phyloP scores from a whole-genome alignment of 768 basidiomycete species.

The Asterophora parasitica region DNA sequence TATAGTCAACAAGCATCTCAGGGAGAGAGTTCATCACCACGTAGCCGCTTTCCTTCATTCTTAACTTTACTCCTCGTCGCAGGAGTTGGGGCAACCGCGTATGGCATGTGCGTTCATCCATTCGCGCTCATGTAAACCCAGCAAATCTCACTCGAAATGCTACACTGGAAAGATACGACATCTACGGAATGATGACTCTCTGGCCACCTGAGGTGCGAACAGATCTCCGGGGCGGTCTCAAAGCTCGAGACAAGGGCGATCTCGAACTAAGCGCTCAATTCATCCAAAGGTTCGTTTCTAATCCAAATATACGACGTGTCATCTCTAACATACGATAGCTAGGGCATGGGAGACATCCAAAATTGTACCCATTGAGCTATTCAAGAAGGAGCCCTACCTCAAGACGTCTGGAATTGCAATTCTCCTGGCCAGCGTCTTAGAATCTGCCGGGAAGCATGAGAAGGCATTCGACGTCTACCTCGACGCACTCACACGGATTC shows the following conservation, averaged over 20 bases:
- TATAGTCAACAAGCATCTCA: slow-evolving; percentile 1
- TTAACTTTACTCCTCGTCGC: slow-evolving; percentile 25
- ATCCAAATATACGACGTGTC: not conserved
- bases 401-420: slow-evolving; percentile 68
- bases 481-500: slow-evolving; percentile 31
- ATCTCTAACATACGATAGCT: slow-evolving; percentile 14
- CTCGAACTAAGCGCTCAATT: slow-evolving; percentile 44
- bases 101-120: slow-evolving; percentile 28
- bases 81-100: slow-evolving; percentile 27
- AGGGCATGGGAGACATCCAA: slow-evolving; percentile 58
- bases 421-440: slow-evolving; percentile 52
- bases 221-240: slow-evolving; percentile 63
- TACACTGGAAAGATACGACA: slow-evolving; percentile 40
- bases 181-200: slow-evolving; percentile 52
- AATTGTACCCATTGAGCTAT: slow-evolving; percentile 33
- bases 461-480: slow-evolving; percentile 35
- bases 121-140: slow-evolving; percentile 10
- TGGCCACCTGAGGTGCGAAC: slow-evolving; percentile 63
- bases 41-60: slow-evolving; percentile 27
- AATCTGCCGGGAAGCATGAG: slow-evolving; percentile 32
- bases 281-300: slow-evolving; percentile 43
- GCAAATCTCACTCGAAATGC: slow-evolving; percentile 7
- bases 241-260: slow-evolving; percentile 57
- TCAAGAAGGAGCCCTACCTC: slow-evolving; percentile 47
- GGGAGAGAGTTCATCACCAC: slow-evolving; percentile 19